These are phyloP conservation scores for Eimeria acervulina DNA, from an alignment of 169 alveolate species.

Conservation along the genomic window DNA sequence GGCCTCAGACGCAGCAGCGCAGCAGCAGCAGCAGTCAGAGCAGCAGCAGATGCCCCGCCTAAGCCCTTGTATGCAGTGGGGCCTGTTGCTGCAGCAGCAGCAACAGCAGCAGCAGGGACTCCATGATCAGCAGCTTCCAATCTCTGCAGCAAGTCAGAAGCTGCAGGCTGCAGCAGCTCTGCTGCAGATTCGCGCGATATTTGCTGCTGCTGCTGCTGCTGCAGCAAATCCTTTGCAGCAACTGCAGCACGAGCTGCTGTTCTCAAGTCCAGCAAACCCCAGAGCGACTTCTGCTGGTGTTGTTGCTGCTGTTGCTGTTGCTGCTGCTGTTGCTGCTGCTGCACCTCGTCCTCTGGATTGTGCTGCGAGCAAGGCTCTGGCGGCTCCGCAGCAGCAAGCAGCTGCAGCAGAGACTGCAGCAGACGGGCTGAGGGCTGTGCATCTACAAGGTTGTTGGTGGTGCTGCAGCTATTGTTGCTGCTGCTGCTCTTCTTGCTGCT, in stretches of 20 bases:
- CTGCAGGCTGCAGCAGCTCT: not conserved
- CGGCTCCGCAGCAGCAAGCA: not conserved
- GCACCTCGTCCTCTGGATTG: not conserved
- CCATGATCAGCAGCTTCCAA: not conserved
- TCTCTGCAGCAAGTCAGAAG: not conserved
- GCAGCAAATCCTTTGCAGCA: constrained; percentile 42
- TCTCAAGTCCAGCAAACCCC: constrained; percentile 43
- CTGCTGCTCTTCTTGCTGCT: constrained; percentile 36
- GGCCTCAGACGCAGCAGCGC: constrained; percentile 50
- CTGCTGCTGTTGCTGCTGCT: constrained; percentile 69
- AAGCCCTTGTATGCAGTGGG: not conserved
- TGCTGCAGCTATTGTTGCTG: constrained; percentile 29
- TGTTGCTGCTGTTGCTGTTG: not conserved
- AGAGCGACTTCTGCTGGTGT: constrained; percentile 15
- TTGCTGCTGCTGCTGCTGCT: constrained; percentile 71
- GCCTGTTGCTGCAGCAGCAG: constrained; percentile 4
- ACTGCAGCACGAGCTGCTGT: constrained; percentile 58
- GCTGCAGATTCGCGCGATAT: not conserved
- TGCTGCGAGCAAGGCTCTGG: not conserved
- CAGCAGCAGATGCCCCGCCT: constrained; percentile 38
- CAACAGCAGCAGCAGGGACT: not conserved
- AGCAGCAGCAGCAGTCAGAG: constrained; percentile 65
- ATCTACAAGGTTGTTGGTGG: not conserved
- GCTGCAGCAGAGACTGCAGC: constrained; percentile 61
- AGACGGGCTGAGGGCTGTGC: not conserved